These are phyloP conservation scores for Nicotiana tomentosiformis DNA, from an alignment of 257 asterid species.

Conservation along the genomic window DNA sequence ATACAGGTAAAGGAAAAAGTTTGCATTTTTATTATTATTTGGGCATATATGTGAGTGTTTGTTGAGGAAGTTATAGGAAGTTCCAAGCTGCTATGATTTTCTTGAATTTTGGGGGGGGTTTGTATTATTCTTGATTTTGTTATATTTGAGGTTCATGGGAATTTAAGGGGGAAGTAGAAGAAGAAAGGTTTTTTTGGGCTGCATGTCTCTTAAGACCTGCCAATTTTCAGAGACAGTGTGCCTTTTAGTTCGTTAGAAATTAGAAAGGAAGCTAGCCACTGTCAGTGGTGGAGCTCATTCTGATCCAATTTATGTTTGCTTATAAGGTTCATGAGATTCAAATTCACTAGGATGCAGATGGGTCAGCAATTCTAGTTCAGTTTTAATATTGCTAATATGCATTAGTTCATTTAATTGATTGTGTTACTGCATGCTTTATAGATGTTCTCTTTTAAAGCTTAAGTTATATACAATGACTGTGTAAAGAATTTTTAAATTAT, in stretches of 20 bases:
- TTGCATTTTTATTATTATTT: background rate
- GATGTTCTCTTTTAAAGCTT: background rate
- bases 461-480: background rate
- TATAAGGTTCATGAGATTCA: background rate
- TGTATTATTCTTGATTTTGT: background rate
- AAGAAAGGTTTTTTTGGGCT: background rate
- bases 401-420: background rate
- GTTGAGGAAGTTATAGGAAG: background rate
- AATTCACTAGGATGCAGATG: background rate
- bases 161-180: background rate
- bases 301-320: background rate
- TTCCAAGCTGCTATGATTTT: background rate
- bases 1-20: background rate
- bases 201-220: background rate
- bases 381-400: background rate
- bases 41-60: background rate
- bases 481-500: background rate
- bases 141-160: background rate
- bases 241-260: background rate
- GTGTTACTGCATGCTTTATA: background rate
- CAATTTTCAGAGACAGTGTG: background rate
- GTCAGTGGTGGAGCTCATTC: background rate
- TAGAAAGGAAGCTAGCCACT: background rate
- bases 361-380: background rate
- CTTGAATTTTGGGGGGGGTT: background rate